Evolutionary conservation across 768 basidiomycete species (phyloP).

Genomic region (Mycena rebaudengoi): DNA sequence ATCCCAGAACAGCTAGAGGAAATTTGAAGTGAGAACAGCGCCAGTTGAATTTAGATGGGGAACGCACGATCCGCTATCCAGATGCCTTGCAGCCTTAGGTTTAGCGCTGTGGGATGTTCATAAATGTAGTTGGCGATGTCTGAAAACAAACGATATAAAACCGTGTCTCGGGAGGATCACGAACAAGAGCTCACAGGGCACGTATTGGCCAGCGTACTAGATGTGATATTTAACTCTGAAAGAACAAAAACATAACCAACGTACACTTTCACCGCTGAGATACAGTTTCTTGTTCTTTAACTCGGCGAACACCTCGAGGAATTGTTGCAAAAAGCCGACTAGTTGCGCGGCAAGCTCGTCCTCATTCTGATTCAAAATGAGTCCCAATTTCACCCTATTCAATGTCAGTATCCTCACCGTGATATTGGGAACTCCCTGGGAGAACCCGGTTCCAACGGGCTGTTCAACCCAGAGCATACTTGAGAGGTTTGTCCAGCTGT

Average conservation of each 20-base stretch:
- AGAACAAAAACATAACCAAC: slow-evolving; percentile 33
- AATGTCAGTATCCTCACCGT: slow-evolving; percentile 46
- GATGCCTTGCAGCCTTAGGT: slow-evolving; percentile 70
- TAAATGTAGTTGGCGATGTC: slow-evolving; percentile 83
- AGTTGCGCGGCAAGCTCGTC: slow-evolving; percentile 57
- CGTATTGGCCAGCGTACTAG: slow-evolving; percentile 73
- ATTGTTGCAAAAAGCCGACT: slow-evolving; percentile 76
- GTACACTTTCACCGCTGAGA: slow-evolving; percentile 77
- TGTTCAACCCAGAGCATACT: slow-evolving; percentile 82
- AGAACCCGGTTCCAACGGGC: slow-evolving; percentile 83
- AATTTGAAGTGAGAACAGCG: not conserved
- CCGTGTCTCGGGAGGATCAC: no score
- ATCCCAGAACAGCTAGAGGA: slow-evolving; percentile 61
- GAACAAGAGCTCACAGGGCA: slow-evolving; percentile 71
- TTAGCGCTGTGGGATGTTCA: slow-evolving; percentile 58
- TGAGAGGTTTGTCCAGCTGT: slow-evolving; percentile 84
- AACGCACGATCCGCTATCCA: slow-evolving; percentile 77
- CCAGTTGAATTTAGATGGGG: not conserved
- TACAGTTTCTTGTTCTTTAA: slow-evolving; percentile 78
- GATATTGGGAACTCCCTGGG: slow-evolving; percentile 73
- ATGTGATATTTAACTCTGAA: slow-evolving; percentile 1
- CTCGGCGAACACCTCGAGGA: slow-evolving; percentile 77
- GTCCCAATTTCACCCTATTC: no score
- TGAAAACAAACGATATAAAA: no score
- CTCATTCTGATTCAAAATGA: no score